Percentiles rank a stretch among this genome's conserved stretches.
Evolutionary conservation across 495 filamentous ascomycete species (phyloP).

Genomic region (Penicillium desertorum): DNA sequence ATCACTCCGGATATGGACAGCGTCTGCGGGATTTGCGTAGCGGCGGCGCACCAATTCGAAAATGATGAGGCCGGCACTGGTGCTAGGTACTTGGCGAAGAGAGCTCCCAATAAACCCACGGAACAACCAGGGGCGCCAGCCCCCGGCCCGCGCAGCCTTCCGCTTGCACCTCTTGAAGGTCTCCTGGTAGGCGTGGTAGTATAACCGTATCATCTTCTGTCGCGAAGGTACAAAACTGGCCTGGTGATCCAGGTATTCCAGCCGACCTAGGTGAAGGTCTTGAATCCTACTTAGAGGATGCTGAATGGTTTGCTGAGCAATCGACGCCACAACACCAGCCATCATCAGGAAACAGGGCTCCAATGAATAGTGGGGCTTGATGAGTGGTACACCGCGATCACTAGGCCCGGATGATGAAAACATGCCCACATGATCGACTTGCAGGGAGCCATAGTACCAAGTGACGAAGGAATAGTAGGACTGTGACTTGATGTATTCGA

Average conservation of each 20-base stretch:
- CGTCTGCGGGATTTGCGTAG: constrained; percentile 68
- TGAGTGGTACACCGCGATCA: constrained; percentile 49
- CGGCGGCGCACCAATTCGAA: constrained; percentile 84
- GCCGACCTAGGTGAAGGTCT: constrained; percentile 70
- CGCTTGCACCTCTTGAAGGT: constrained; percentile 68
- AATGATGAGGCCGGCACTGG: constrained; percentile 83
- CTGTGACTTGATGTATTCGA: constrained; percentile 86
- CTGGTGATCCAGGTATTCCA: constrained; percentile 74
- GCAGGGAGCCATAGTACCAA: constrained; percentile 68
- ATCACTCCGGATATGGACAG: constrained; percentile 62
- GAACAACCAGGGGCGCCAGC: constrained; percentile 72
- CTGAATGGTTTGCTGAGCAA: constrained; percentile 75
- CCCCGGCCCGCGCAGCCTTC: constrained; percentile 61
- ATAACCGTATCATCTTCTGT: constrained; percentile 58
- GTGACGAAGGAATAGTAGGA: constrained; percentile 77
- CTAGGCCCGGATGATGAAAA: constrained; percentile 25
- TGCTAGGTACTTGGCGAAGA: constrained; percentile 80
- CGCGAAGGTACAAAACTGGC: constrained; percentile 48
- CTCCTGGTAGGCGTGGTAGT: constrained; percentile 72
- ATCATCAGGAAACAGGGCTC: constrained; percentile 79
- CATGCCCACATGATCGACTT: constrained; percentile 30
- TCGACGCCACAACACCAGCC: constrained; percentile 72
- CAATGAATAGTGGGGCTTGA: constrained; percentile 80
- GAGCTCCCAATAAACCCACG: constrained; percentile 72
- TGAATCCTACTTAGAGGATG: constrained; percentile 77